These are phyloP conservation scores for Meyerozyma carpophila DNA, from an alignment of 1,139 yeast species.

Conservation along the genomic window DNA sequence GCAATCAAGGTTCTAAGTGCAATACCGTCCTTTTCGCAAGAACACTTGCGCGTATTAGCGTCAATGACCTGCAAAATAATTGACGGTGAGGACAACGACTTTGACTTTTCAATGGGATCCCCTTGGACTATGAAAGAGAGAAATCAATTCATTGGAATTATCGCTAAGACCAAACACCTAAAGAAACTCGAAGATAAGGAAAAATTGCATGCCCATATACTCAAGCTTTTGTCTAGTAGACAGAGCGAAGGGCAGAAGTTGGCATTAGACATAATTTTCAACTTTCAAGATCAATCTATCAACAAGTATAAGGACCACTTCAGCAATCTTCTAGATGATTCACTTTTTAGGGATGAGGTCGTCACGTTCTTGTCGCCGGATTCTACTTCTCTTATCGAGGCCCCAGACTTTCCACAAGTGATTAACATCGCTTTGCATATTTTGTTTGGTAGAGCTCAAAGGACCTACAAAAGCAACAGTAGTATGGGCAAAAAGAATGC, in stretches of 20 bases:
- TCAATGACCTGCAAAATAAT: constrained; percentile 43
- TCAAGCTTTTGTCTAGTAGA: constrained; percentile 59
- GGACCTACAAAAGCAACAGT: constrained; percentile 51
- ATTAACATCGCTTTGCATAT: constrained; percentile 76
- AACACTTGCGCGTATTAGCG: constrained; percentile 48
- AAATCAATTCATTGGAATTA: constrained; percentile 53
- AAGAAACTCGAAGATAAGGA: constrained; percentile 47
- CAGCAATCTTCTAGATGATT: constrained; percentile 72
- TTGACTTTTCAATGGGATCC: constrained; percentile 7
- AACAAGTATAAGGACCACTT: constrained; percentile 71
- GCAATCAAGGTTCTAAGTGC: constrained; percentile 45
- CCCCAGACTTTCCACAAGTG: constrained; percentile 50
- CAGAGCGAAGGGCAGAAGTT: constrained; percentile 60
- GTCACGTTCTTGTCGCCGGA: constrained; percentile 52
- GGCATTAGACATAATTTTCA: constrained; percentile 68
- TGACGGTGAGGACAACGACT: constrained; percentile 21
- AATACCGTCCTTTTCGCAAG: constrained; percentile 65
- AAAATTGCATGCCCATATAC: constrained; percentile 48
- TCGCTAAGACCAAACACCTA: constrained; percentile 62
- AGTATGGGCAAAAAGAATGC: constrained; percentile 74
- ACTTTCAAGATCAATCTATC: constrained; percentile 54
- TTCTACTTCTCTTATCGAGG: constrained; percentile 53
- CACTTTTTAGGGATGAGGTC: constrained; percentile 80
- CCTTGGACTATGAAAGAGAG: constrained; percentile 62
- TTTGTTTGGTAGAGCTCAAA: constrained; percentile 82